These are phyloP conservation scores for Sordariomycetes sp. DNA, from an alignment of 2,329 filamentous ascomycete species.

Conservation along the genomic window DNA sequence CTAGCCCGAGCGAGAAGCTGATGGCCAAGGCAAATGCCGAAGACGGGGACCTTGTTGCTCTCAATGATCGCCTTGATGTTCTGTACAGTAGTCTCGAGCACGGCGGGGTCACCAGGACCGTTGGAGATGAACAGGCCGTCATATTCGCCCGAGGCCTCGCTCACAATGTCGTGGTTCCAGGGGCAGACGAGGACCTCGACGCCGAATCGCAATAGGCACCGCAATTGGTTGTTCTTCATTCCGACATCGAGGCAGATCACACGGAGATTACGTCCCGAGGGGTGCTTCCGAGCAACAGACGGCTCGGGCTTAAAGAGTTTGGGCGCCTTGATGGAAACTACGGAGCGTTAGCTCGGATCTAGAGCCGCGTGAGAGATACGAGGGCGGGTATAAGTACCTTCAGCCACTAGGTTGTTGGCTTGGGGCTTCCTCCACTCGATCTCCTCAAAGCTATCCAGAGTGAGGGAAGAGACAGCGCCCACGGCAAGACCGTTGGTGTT, in stretches of 20 bases:
- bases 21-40: slow-evolving; percentile 93
- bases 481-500: slow-evolving; percentile 23
- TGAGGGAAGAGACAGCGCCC: slow-evolving; percentile 12
- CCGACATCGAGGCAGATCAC: slow-evolving; percentile 93
- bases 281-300: slow-evolving; percentile 66
- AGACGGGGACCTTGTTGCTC: slow-evolving; percentile 75
- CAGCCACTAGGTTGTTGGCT: slow-evolving; percentile 80
- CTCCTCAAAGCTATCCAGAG: slow-evolving; percentile 53
- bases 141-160: slow-evolving; percentile 69
- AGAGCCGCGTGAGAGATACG: not conserved
- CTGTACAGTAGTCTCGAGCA: slow-evolving; percentile 68
- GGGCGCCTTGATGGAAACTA: slow-evolving; percentile 81
- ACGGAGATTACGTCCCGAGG: slow-evolving; percentile 76
- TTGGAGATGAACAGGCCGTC: slow-evolving; percentile 98
- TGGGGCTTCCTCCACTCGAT: slow-evolving; percentile 91
- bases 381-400: slow-evolving; percentile 49
- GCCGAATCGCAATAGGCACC: slow-evolving; percentile 82
- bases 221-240: slow-evolving; percentile 95
- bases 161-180: slow-evolving; percentile 87
- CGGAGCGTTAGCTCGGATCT: slow-evolving; percentile 23
- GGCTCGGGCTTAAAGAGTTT: slow-evolving; percentile 74
- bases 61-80: slow-evolving; percentile 68
- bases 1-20: slow-evolving; percentile 84
- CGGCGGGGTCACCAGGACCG: slow-evolving; percentile 88
- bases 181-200: slow-evolving; percentile 92